A percentile compares a stretch with the other conserved stretches of the same genome.
Conservation (phyloP, 148 eudicot species). For the Fagopyrum esculentum region DNA sequence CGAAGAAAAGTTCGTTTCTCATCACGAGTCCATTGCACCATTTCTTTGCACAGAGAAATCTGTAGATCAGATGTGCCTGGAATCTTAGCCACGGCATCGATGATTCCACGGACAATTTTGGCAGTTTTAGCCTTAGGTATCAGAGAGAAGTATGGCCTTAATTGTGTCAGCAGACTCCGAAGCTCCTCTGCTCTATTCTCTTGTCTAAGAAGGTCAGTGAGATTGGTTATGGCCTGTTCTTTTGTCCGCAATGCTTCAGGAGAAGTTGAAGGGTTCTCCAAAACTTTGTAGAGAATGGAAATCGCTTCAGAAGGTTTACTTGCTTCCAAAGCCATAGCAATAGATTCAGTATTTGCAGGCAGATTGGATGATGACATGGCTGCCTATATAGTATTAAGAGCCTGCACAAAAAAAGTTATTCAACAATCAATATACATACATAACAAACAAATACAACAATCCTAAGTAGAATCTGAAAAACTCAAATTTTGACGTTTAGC, state of each 20-base stretch:
- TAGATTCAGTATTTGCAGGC: constrained; percentile 38
- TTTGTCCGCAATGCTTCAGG: constrained; percentile 35
- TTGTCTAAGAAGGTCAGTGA: constrained; percentile 35
- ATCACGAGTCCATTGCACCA: constrained; percentile 39
- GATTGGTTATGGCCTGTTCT: constrained; percentile 39
- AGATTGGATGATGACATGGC: constrained; percentile 29
- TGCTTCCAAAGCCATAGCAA: constrained; percentile 37
- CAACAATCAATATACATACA: neutral
- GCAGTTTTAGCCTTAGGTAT: constrained; percentile 49
- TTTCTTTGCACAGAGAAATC: constrained; percentile 44
- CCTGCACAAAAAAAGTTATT: neutral
- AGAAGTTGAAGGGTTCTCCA: constrained; percentile 36
- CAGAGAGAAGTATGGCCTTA: constrained; percentile 31
- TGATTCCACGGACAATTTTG: constrained; percentile 43
- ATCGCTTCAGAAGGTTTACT: constrained; percentile 31
- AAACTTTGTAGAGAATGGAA: constrained; percentile 34
- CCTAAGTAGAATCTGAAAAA: neutral
- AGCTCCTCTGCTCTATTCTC: constrained; percentile 39
- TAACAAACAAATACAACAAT: neutral
- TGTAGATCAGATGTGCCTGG: constrained; percentile 40
- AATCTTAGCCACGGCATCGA: constrained; percentile 42
- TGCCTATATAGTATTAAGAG: neutral
- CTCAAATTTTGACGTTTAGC: neutral
- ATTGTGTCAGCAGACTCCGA: constrained; percentile 32
- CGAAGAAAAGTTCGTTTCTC: constrained; percentile 44